Evolutionary conservation across 805 yeast genomes (phyloP).

Genomic region (Yamadazyma ubonensis): DNA sequence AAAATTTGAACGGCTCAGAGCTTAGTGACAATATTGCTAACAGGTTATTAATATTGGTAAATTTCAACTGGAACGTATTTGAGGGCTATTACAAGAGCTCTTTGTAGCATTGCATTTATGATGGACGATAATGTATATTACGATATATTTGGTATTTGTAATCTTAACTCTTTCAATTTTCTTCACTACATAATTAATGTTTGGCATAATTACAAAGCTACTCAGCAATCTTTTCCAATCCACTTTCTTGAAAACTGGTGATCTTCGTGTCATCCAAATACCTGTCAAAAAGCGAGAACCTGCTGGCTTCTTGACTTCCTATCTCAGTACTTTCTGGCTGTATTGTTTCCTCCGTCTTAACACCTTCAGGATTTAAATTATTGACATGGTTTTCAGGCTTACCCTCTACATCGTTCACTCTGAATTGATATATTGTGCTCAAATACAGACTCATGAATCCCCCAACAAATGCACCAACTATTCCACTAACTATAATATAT

Average conservation of each 20-base stretch:
- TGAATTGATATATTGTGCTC: not conserved
- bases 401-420: slow-evolving; percentile 1
- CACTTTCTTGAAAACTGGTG: slow-evolving; percentile 5
- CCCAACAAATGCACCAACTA: slow-evolving; percentile 12
- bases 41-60: slow-evolving; percentile 62
- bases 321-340: no score
- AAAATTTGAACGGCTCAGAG: slow-evolving; percentile 11
- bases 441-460: slow-evolving; percentile 7
- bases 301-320: not conserved
- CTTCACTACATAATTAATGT: no score
- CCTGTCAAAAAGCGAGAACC: slow-evolving; percentile 11
- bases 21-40: slow-evolving; percentile 47
- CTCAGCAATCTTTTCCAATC: no score
- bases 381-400: not conserved
- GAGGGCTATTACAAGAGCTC: slow-evolving; percentile 54
- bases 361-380: not conserved
- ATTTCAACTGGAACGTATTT: slow-evolving; percentile 83
- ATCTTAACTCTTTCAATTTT: no score
- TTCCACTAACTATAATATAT: slow-evolving; percentile 12
- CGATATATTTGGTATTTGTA: no score
- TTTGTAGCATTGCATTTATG: slow-evolving; percentile 9
- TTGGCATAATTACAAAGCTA: no score
- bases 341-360: not conserved
- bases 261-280: slow-evolving; percentile 12
- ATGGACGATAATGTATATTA: slow-evolving; percentile 1